Evolutionary conservation across 495 filamentous ascomycete species (phyloP).

Genomic region (Amniculicola lignicola): DNA sequence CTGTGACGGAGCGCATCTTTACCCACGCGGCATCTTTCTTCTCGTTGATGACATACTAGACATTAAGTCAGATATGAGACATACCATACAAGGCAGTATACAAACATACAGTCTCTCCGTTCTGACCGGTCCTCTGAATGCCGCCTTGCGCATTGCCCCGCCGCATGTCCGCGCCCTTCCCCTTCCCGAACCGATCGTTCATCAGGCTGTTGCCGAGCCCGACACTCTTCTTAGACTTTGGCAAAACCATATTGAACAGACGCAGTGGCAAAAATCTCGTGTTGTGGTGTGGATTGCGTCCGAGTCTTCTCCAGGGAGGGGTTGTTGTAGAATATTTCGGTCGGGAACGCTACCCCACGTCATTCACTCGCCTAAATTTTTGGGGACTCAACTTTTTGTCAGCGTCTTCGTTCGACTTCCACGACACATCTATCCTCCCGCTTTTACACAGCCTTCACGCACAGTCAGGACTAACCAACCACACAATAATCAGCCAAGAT

Average conservation of each 20-base stretch:
- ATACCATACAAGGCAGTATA: not conserved
- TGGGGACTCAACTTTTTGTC: slow-evolving; percentile 24
- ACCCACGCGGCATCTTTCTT: slow-evolving; percentile 77
- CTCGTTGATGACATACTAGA: slow-evolving; percentile 46
- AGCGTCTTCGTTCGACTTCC: slow-evolving; percentile 16
- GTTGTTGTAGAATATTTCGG: no score
- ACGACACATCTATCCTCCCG: not conserved
- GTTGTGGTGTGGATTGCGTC: not conserved
- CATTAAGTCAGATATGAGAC: not conserved
- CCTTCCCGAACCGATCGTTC: slow-evolving; percentile 90
- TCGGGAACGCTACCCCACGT: slow-evolving; percentile 18
- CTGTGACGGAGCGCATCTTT: slow-evolving; percentile 98
- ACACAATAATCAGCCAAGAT: slow-evolving; percentile 45
- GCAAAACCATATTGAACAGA: slow-evolving; percentile 67
- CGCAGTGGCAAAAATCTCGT: not conserved
- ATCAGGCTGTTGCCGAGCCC: slow-evolving; percentile 90
- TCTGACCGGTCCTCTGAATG: slow-evolving; percentile 36
- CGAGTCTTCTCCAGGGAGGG: not conserved
- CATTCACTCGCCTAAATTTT: slow-evolving; percentile 31
- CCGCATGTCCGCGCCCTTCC: slow-evolving; percentile 65
- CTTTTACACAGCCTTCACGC: slow-evolving; percentile 27
- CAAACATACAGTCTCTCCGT: slow-evolving; percentile 35
- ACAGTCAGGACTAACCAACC: not conserved
- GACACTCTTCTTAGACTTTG: slow-evolving; percentile 93
- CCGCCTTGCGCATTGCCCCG: slow-evolving; percentile 31